These are phyloP conservation scores for Leptographium radiaticola DNA, from an alignment of 2,329 filamentous ascomycete genomes.

Conservation along the genomic window DNA sequence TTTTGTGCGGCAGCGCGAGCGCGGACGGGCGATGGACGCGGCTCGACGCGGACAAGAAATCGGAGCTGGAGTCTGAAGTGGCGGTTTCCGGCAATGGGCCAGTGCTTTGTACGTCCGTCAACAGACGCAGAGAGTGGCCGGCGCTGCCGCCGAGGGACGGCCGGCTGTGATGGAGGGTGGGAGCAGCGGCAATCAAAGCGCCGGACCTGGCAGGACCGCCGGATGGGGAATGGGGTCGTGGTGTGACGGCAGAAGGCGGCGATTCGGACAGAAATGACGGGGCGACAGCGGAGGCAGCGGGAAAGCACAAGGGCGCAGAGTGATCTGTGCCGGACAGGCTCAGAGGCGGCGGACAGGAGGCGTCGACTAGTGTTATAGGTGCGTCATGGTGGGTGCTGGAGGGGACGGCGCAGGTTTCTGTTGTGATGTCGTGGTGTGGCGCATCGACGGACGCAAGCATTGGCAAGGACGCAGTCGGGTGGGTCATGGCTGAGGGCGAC, in stretches of 20 bases:
- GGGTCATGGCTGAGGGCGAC: constrained; percentile 3
- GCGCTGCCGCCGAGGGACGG: not conserved
- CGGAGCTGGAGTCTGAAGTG: not conserved
- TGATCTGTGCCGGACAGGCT: no score
- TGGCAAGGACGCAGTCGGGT: not conserved
- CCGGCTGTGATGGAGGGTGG: not conserved
- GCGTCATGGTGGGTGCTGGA: not conserved
- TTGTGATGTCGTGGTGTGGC: not conserved
- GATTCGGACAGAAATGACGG: no score
- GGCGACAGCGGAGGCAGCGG: no score
- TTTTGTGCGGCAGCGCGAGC: constrained; percentile 23
- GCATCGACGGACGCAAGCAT: not conserved
- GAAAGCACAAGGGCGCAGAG: no score
- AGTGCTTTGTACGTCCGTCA: constrained; percentile 4
- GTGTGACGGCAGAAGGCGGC: not conserved
- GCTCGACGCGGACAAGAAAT: constrained; percentile 6
- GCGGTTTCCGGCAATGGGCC: not conserved
- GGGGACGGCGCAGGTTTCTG: not conserved
- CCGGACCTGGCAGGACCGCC: no score
- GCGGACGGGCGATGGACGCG: constrained; percentile 15
- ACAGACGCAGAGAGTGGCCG: not conserved
- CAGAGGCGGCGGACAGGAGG: constrained; percentile 4
- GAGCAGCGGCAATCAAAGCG: no score
- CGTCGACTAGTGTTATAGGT: not conserved
- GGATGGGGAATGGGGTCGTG: no score